Evolutionary conservation across 1,284 basidiomycete genomes (phyloP), one percentile per base, ranked within the genome.

Genomic region (Somion occarium): DNA sequence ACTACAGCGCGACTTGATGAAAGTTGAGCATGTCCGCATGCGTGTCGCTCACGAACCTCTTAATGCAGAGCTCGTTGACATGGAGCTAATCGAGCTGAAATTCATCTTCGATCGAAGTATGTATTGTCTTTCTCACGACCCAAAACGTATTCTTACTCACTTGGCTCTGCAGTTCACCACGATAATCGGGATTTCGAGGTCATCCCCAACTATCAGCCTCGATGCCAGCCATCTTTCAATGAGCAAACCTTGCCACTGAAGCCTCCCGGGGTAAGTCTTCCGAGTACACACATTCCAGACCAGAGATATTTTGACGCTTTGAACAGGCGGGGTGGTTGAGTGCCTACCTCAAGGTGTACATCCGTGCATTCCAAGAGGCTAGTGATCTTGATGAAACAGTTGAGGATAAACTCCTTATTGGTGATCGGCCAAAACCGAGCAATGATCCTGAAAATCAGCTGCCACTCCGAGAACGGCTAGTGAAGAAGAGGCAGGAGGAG

Each of bases 121-220:
- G 83, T 22, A 41, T 38, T 38, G 46, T 48, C n/a, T n/a, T n/a
- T 42, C 46, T 15, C 11, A 9, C n/a, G n/a, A n/a, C n/a, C n/a
- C n/a, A n/a, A n/a, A n/a, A n/a, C n/a, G n/a, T n/a, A n/a, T 26
- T 38, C 22, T 19, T 24, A 43, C 18, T 27, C 22, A 25, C 19
- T 48, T 5, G n/a, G n/a, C n/a, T 27, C 50, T 20, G 41, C 38
- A 87, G 85, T 73, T 50, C 86, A 91, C 55, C 75, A 84, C 52
- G 91, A 93, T 64, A 93, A 93, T 65, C 83, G 91, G 5, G 91
- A 93, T 68, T 85, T 85, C 58, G 73, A 75, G 43, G 83, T 92
- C 50, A 69, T 93, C n/a, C 79, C 85, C 9, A 83, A 83, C 63
- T 88, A 89, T 60, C 91, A 93, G 61, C 86, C 87, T 1, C 70